phyloP scores from a whole-genome alignment of 2,329 filamentous ascomycete genomes.

The Sordariomycetes sp. region DNA sequence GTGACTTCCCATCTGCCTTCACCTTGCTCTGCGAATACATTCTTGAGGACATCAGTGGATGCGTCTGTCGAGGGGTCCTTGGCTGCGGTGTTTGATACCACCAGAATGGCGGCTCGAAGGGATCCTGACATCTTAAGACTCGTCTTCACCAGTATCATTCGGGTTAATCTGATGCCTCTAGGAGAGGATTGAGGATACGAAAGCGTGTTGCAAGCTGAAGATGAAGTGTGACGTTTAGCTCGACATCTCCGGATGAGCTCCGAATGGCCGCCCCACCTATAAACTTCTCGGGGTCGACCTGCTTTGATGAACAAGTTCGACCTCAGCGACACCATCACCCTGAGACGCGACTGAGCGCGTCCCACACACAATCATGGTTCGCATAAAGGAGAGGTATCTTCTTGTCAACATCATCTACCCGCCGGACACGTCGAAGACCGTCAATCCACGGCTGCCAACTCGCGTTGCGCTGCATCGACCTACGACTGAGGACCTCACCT shows the following conservation, averaged over 20 bases:
- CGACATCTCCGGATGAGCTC: too few species aligned
- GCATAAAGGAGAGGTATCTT: slow-evolving; percentile 91
- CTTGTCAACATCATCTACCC: slow-evolving; percentile 93
- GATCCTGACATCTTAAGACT: slow-evolving; percentile 13
- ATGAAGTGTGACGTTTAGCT: too few species aligned
- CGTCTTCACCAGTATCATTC: too few species aligned
- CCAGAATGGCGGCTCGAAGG: slow-evolving; percentile 68
- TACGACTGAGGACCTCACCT: slow-evolving; percentile 61
- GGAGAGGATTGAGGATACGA: too few species aligned
- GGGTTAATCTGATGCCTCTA: too few species aligned
- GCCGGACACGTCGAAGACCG: slow-evolving; percentile 30
- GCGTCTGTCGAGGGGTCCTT: slow-evolving; percentile 72
- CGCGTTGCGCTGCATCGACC: slow-evolving; percentile 71
- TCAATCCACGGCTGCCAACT: slow-evolving; percentile 36
- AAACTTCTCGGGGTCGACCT: background rate
- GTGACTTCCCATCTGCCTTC: slow-evolving; percentile 62
- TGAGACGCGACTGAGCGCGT: background rate
- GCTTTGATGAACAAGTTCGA: background rate
- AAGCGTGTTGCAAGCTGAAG: too few species aligned
- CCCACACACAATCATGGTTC: slow-evolving; percentile 59
- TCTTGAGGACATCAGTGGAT: slow-evolving; percentile 55
- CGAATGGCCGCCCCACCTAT: too few species aligned
- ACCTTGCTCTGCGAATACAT: slow-evolving; percentile 60
- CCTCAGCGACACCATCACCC: background rate
- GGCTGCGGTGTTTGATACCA: slow-evolving; percentile 86